Evolutionary conservation across 129 eudicot species (phyloP), one percentile per base, ranked within the genome.

Genomic region (Tagetes patula): DNA sequence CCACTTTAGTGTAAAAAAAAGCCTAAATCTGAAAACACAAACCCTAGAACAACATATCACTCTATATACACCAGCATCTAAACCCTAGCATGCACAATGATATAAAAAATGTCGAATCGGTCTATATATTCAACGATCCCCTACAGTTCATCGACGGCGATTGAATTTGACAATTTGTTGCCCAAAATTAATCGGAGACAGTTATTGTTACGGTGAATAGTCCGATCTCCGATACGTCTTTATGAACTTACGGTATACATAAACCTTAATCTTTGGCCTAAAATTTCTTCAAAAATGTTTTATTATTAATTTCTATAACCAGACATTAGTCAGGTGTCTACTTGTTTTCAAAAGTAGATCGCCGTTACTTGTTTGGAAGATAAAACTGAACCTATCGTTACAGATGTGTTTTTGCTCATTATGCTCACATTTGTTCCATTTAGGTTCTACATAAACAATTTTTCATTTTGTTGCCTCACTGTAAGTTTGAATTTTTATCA

Each of bases 351-450:
- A 80, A 58, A 33, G 85, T 9, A 76, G 74, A 80, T 84, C 27
- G 56, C 84, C 71, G 87, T 84, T 84, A 84, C 87, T 61, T 76
- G 87, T 70, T 81, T 84, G 88, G 85, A 43, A 84, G 11, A 84
- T 49, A 0, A 47, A 47, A 81, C 8, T 11, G 77, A 20, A 70
- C 65, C 88, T 80, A 65, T 85, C 88, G 88, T 85, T 85, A 71
- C 88, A 85, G 82, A 82, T 78, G 85, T 80, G 84, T 10, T 5
- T 20, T 53, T 65, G 34, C 39, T 70, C 33, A 14, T 74, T 1
- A 49, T 67, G 83, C 82, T 71, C 70, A 70, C 79, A 58, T 78
- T 75, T 81, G 88, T 63, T 84, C 85, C 85, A 80, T 80, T 77
- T 77, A 77, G 82, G 73, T 65, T 65, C 77, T 58, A 58, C 64